Conservation (phyloP, 2,329 filamentous ascomycete genomes). For the Ophiocordyceps camponoti-leonardi region DNA sequence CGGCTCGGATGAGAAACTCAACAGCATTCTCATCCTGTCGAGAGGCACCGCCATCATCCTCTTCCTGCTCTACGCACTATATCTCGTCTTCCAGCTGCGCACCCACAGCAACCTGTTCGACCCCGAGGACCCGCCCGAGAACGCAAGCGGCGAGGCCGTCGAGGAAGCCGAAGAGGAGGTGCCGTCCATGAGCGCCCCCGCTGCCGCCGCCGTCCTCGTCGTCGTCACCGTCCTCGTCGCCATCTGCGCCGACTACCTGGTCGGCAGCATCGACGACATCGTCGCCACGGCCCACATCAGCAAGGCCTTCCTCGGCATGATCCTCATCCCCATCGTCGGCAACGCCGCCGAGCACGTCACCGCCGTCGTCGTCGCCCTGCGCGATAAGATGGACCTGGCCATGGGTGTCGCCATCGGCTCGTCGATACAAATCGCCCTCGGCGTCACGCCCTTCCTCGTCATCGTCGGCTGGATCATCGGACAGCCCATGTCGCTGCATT, state of each 20-base stretch:
- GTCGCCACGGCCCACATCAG: constrained; percentile 55
- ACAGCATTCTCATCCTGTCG: constrained; percentile 52
- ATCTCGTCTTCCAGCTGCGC: constrained; percentile 61
- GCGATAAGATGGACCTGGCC: constrained; percentile 58
- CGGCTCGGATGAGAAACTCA: constrained; percentile 15
- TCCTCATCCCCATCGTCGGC: constrained; percentile 63
- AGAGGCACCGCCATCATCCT: constrained; percentile 63
- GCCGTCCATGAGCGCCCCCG: constrained; percentile 9
- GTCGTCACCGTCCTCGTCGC: constrained; percentile 53
- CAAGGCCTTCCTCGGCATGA: constrained; percentile 67
- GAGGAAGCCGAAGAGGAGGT: constrained; percentile 11
- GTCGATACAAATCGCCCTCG: constrained; percentile 66
- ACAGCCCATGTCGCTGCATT: constrained; percentile 59
- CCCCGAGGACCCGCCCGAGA: constrained; percentile 18
- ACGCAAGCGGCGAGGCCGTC: neutral
- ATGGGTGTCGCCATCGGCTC: constrained; percentile 72
- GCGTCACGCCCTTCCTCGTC: constrained; percentile 66
- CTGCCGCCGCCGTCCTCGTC: constrained; percentile 40
- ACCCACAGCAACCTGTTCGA: constrained; percentile 62
- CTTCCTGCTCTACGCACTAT: constrained; percentile 56
- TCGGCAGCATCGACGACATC: constrained; percentile 57
- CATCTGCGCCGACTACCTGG: constrained; percentile 60
- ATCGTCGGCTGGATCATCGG: constrained; percentile 65
- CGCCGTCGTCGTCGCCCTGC: constrained; percentile 59
- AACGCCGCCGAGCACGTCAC: constrained; percentile 73